Evolutionary conservation across 169 alveolate species (phyloP).

Genomic region (Plasmodium ovale): DNA sequence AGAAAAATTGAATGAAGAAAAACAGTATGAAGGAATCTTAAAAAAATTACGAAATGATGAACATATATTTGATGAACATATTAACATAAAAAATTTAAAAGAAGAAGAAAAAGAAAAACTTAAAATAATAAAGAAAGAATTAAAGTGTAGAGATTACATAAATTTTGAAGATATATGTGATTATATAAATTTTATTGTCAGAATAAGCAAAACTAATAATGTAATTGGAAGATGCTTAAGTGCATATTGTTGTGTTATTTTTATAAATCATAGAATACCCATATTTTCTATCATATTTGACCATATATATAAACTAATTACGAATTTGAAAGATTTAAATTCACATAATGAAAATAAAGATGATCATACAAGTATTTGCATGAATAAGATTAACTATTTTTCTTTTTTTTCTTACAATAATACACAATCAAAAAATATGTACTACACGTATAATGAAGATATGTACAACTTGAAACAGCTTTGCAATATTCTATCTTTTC

Average conservation of each 20-base stretch:
- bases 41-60: slow-evolving; percentile 33
- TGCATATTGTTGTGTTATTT: slow-evolving; percentile 64
- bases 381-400: slow-evolving; percentile 66
- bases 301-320: slow-evolving; percentile 24
- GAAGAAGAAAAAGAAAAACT: slow-evolving; percentile 56
- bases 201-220: slow-evolving; percentile 73
- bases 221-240: slow-evolving; percentile 49
- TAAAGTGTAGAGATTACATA: slow-evolving; percentile 57
- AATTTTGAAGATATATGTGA: slow-evolving; percentile 74
- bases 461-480: slow-evolving; percentile 35
- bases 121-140: slow-evolving; percentile 47
- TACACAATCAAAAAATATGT: slow-evolving; percentile 33
- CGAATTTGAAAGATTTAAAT: slow-evolving; percentile 12
- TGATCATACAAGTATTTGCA: slow-evolving; percentile 34
- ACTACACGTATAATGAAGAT: slow-evolving; percentile 69
- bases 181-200: slow-evolving; percentile 54
- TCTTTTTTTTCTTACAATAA: slow-evolving; percentile 62
- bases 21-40: slow-evolving; percentile 21
- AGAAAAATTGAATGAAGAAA: slow-evolving; percentile 5
- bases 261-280: slow-evolving; percentile 72
- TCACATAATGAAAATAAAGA: neutral
- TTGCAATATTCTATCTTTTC: slow-evolving; percentile 37
- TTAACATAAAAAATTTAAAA: slow-evolving; percentile 37
- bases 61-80: slow-evolving; percentile 40
- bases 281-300: slow-evolving; percentile 56